Evolutionary conservation across 768 basidiomycete genomes (phyloP).

Genomic region (Zangia roseola): DNA sequence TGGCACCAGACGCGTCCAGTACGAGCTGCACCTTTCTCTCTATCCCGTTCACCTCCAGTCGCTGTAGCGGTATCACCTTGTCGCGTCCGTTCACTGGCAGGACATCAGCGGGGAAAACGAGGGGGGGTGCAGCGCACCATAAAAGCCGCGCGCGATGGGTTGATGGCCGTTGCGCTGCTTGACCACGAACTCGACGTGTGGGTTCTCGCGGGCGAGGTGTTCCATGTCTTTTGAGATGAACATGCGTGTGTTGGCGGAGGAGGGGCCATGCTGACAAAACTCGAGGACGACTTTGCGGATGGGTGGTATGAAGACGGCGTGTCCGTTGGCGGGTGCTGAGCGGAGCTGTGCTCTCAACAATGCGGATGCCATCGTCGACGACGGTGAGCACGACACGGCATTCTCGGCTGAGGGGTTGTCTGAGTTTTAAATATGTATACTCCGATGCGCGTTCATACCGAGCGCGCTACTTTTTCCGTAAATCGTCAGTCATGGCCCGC

Average conservation of each 20-base stretch:
- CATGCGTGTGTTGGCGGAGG: slow-evolving; percentile 67
- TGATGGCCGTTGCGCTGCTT: slow-evolving; percentile 71
- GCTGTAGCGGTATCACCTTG: slow-evolving; percentile 82
- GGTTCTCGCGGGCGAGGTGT: slow-evolving; percentile 65
- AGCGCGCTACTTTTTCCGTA: slow-evolving; percentile 21
- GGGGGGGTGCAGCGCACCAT: slow-evolving; percentile 45
- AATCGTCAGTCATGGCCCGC: slow-evolving; percentile 59
- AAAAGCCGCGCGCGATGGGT: slow-evolving; percentile 82
- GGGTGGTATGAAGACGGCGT: slow-evolving; percentile 68
- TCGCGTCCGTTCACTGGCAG: slow-evolving; percentile 78
- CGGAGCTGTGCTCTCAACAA: slow-evolving; percentile 48
- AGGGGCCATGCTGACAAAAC: slow-evolving; percentile 81
- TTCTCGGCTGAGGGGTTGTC: slow-evolving; percentile 12
- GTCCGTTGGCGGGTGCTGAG: slow-evolving; percentile 72
- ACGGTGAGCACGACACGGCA: not conserved
- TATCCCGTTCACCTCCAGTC: slow-evolving; percentile 71
- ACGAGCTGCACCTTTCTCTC: slow-evolving; percentile 78
- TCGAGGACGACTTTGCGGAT: slow-evolving; percentile 88
- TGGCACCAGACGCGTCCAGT: slow-evolving; percentile 83
- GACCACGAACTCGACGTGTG: slow-evolving; percentile 84
- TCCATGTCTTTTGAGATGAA: slow-evolving; percentile 66
- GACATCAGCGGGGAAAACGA: slow-evolving; percentile 12
- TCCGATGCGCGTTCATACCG: slow-evolving; percentile 22
- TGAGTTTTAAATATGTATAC: slow-evolving; percentile 25
- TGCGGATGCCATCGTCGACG: slow-evolving; percentile 36